Evolutionary conservation across 1,284 basidiomycete species (phyloP).

Genomic region (Golubevia pallescens): DNA sequence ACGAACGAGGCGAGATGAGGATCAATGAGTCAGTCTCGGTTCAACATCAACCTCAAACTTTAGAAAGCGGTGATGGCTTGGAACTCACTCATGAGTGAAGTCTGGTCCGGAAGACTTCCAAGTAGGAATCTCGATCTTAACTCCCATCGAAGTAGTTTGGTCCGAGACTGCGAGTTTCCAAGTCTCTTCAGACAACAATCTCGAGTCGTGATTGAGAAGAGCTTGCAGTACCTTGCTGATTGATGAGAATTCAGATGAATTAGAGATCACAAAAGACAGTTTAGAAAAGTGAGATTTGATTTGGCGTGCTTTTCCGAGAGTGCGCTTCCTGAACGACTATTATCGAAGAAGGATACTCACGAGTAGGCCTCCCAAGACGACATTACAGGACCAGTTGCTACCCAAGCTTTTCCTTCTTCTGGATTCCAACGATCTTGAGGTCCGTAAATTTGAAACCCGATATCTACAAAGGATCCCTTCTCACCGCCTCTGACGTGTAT

Average conservation of each 20-base stretch:
- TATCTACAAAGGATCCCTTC: background rate
- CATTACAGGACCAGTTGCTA: background rate
- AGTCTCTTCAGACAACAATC: background rate
- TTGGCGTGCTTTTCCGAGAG: no score
- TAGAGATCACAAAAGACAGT: background rate
- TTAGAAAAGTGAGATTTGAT: background rate
- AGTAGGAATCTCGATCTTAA: background rate
- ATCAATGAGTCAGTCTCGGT: no score
- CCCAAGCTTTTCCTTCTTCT: background rate
- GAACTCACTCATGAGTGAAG: background rate
- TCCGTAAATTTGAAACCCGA: background rate
- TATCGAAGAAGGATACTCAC: background rate
- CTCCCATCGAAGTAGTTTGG: background rate
- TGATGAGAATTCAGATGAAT: background rate
- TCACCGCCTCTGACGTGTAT: background rate
- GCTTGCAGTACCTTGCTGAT: background rate
- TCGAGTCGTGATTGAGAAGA: background rate
- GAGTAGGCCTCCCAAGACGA: background rate
- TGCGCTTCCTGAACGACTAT: no score
- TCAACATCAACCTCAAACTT: no score
- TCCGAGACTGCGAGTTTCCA: background rate
- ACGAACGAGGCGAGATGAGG: no score
- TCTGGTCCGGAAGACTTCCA: background rate
- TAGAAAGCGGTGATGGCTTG: no score
- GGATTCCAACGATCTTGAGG: background rate